Base-by-base conservation (phyloP, 1,139 yeast species). In the Martiniozyma asiatica region DNA sequence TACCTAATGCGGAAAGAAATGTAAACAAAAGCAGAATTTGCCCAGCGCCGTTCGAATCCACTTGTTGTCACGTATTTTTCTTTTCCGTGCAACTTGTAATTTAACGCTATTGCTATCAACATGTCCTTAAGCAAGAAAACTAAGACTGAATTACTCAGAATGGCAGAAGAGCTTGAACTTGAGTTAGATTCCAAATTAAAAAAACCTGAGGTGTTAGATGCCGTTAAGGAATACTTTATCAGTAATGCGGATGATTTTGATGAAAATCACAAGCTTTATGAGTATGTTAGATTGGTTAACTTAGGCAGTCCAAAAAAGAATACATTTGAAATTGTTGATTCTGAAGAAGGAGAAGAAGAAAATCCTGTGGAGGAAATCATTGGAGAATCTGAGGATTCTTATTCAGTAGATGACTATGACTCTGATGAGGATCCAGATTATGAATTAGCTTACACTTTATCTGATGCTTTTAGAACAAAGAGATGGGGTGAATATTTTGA, bases 401-500 rank as follows among this genome's bases (percentile, higher is more conserved):
- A 34, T 5, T 30, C 29, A 9, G 36, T 31, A 3, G 52, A 48
- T 2, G 56, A 48, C 11, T 52, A 47, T 11, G 53, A 31, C 20
- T 31, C 29, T 20, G 39, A 34, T 9, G 39, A 36, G 11, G 41
- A 38, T 11, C 12, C 31, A 15, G 41, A 35, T 21, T 26, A 28
- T 7, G 40, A 37, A 18, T 25, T 22, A 25, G 25, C 27, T 14
- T 28, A 35, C 5, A 22, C 32, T 7, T 17, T 38, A 6, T 8
- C 18, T 6, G 29, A 37, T 14, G 41, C 42, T 4, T 17, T 58
- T 36, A 33, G 53, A 49, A 26, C 56, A 39, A 40, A 43, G 55
- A 34, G 50, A 51, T 33, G 68, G 9, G 14, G 63, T 17, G 59
- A 63, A 38, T 62, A 65, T 32, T 46, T 61, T 32, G 50, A 57